These are phyloP conservation scores for Xylariaceae sp. DNA, from an alignment of 2,329 filamentous ascomycete species.

Conservation along the genomic window DNA sequence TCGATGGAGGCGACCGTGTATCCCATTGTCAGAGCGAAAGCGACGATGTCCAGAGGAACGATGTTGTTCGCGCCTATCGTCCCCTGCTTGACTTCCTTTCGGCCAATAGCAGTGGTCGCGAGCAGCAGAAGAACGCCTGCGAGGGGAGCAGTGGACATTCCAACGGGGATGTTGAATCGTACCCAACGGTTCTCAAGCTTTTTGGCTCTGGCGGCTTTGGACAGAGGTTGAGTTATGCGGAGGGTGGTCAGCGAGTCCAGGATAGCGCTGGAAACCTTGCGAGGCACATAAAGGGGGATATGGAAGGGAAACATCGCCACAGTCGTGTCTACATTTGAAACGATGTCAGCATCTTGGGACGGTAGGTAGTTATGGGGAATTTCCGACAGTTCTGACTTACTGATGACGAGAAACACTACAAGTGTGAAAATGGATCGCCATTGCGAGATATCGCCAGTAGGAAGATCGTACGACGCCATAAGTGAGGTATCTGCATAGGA, in stretches of 20 bases:
- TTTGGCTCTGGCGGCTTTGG: background rate
- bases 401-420: background rate
- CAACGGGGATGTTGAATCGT: conserved; percentile 1
- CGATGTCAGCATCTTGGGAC: background rate
- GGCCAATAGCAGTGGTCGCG: conserved; percentile 1
- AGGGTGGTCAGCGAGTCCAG: background rate
- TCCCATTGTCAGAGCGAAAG: conserved; percentile 1
- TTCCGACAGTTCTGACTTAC: background rate
- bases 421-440: conserved; percentile 1
- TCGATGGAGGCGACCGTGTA: conserved; percentile 1
- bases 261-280: background rate
- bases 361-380: too few species aligned
- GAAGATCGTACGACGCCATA: background rate
- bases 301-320: background rate
- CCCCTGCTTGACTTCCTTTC: background rate
- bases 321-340: background rate
- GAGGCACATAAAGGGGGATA: conserved; percentile 1
- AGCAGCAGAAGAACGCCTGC: conserved; percentile 1
- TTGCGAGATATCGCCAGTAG: background rate
- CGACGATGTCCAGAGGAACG: conserved; percentile 1
- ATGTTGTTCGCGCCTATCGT: conserved; percentile 1
- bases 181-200: background rate
- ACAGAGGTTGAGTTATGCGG: background rate
- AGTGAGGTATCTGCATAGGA: too few species aligned
- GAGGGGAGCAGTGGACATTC: background rate